Conservation (phyloP, 345 rosid species). For the Cardamine resedifolia region DNA sequence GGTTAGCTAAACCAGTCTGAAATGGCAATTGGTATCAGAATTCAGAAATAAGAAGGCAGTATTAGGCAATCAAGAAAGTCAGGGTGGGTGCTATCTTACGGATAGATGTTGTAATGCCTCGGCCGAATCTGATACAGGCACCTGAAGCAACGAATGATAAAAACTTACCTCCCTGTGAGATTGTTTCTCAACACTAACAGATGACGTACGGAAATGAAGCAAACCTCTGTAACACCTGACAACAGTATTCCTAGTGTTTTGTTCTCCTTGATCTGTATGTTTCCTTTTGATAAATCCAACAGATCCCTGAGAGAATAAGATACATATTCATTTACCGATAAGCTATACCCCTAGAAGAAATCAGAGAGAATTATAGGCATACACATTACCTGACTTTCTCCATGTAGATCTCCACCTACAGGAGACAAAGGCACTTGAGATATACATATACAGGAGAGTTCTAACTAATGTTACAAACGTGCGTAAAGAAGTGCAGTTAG, state of each 20-base stretch:
- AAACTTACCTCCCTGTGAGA: conserved; percentile 20
- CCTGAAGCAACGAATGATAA: conserved; percentile 43
- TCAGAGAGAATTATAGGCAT: conserved; percentile 2
- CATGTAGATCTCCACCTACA: conserved; percentile 92
- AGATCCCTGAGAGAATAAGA: conserved; percentile 58
- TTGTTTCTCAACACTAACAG: neutral
- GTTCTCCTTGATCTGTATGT: conserved; percentile 80
- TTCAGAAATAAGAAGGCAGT: conserved; percentile 13
- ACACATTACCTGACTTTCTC: conserved; percentile 77
- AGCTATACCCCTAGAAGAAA: conserved; percentile 15
- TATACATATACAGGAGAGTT: neutral
- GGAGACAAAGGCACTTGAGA: conserved; percentile 13
- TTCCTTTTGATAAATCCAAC: conserved; percentile 75
- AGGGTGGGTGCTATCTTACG: conserved; percentile 50
- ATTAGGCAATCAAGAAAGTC: conserved; percentile 16
- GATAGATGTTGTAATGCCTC: conserved; percentile 66
- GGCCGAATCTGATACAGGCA: conserved; percentile 43
- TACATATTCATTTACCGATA: neutral
- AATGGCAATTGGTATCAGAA: conserved; percentile 40
- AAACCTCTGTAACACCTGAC: conserved; percentile 74
- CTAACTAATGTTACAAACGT: neutral
- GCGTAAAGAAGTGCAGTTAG: conserved; percentile 4
- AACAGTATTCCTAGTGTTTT: conserved; percentile 64
- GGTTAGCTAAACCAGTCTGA: conserved; percentile 79
- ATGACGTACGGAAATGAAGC: conserved; percentile 8